phyloP scores from a whole-genome alignment of 495 filamentous ascomycete genomes.

The Symbiotaphrina buchneri region DNA sequence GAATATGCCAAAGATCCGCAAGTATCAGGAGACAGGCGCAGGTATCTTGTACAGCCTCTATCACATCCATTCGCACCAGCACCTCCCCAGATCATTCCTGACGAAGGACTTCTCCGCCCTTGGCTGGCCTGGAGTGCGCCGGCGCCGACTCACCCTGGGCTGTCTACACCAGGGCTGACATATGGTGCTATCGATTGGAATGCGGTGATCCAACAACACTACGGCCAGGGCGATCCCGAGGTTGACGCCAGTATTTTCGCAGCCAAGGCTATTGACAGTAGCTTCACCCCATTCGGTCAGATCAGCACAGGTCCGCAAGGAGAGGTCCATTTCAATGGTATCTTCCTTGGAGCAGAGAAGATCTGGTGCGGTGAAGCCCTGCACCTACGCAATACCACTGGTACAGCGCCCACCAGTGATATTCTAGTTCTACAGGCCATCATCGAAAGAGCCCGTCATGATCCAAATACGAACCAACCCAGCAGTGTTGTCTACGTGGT shows the following conservation, averaged over 20 bases:
- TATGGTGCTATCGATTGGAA: slow-evolving; percentile 32
- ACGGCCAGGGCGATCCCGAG: slow-evolving; percentile 22
- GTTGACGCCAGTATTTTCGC: slow-evolving; percentile 39
- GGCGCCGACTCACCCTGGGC: slow-evolving; percentile 9
- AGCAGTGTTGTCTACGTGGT: slow-evolving; percentile 11
- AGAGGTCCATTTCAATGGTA: slow-evolving; percentile 26
- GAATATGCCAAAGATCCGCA: slow-evolving; percentile 6
- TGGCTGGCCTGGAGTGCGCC: slow-evolving; percentile 44
- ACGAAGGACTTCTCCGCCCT: slow-evolving; percentile 22
- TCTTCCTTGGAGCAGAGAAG: slow-evolving; percentile 39
- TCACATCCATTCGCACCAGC: slow-evolving; percentile 22
- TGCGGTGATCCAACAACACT: slow-evolving; percentile 14
- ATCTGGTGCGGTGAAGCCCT: slow-evolving; percentile 35
- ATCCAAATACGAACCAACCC: slow-evolving; percentile 5
- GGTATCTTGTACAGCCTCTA: slow-evolving; percentile 25
- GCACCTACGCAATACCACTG: slow-evolving; percentile 18
- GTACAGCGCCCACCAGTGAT: slow-evolving; percentile 12
- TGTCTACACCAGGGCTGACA: slow-evolving; percentile 7
- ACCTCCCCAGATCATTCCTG: slow-evolving; percentile 13
- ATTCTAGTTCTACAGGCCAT: slow-evolving; percentile 25
- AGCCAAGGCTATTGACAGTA: slow-evolving; percentile 30
- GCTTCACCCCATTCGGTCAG: slow-evolving; percentile 27
- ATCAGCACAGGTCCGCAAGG: slow-evolving; percentile 14
- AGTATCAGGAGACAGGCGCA: slow-evolving; percentile 7
- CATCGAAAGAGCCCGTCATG: slow-evolving; percentile 12